Base-by-base conservation (phyloP, 768 basidiomycete species). In the Boletus sensibilis region DNA sequence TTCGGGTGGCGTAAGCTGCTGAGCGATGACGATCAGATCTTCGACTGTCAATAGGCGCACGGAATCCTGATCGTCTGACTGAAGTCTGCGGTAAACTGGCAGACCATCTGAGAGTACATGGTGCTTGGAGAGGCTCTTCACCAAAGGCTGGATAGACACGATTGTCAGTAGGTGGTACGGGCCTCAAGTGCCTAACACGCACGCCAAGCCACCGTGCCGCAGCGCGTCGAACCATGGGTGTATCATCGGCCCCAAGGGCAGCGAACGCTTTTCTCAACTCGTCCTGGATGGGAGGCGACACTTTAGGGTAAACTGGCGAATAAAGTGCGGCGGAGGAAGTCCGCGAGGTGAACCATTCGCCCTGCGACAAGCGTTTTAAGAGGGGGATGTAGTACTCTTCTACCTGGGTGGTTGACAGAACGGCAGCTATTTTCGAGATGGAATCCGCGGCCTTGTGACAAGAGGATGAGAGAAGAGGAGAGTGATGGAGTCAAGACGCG, bases 301-400 rank as follows among this genome's bases (percentile, higher is more conserved):
- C 90, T 68, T 88, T 88, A 31, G 85, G 76, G 71, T 98, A 99
- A 34, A 93, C 91, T 13, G 94, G 87, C 16, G 94, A 83, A 74
- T 91, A 98, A 20, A 99, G 81, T 10, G 96, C 92, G 56, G 94
- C 94, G 38, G 96, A 91, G 23, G 96, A 98, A 39, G 94, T 97
- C 55, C 97, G 84, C 6, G 94, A 95, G 13, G 97, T 98, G 78
- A 98, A 98, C 97, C 97, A 99, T 75, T 98, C 96, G 56, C 95
- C 97, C 55, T 83, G 82, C 3, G 94, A 87, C 50, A 99, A 82
- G 51, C 94, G 86, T 68, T 88, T 90, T 56, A 98, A 72, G 52
- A 99, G 81, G 50, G 97, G 97, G 56, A 98, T 86, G 75, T 94
- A 96, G 72, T 84, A 84, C 68, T 91, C 86, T 74, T 98, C 94